phyloP scores from a whole-genome alignment of 2,329 filamentous ascomycete species.

The Dendryphion nanum region DNA sequence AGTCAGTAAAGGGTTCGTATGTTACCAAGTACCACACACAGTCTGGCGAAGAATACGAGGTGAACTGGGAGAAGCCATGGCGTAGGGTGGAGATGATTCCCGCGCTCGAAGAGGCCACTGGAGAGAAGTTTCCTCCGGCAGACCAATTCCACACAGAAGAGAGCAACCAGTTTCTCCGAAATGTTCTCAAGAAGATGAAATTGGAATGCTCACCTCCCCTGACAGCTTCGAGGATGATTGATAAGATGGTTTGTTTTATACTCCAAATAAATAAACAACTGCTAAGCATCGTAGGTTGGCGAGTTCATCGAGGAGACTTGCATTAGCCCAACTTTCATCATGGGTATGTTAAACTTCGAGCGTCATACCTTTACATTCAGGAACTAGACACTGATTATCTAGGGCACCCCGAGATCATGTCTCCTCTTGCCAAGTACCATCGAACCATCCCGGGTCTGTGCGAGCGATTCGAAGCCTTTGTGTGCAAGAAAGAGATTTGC shows the following conservation, averaged over 20 bases:
- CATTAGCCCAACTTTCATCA: conserved; percentile 90
- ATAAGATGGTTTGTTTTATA: conserved; percentile 82
- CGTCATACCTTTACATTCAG: too few species aligned
- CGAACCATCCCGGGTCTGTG: conserved; percentile 81
- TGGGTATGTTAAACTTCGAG: too few species aligned
- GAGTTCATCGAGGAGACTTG: conserved; percentile 95
- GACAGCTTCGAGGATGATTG: conserved; percentile 94
- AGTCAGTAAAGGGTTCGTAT: conserved; percentile 82
- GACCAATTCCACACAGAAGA: conserved; percentile 87
- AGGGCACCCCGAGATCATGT: conserved; percentile 87
- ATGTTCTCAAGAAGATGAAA: conserved; percentile 80
- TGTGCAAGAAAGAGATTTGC: conserved; percentile 94
- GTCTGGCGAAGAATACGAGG: conserved; percentile 78
- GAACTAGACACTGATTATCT: too few species aligned
- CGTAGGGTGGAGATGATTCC: conserved; percentile 93
- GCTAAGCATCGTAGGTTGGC: conserved; percentile 57
- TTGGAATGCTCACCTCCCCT: conserved; percentile 86
- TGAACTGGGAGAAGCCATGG: conserved; percentile 98
- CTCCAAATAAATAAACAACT: background rate
- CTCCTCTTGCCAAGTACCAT: conserved; percentile 93
- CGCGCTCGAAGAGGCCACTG: conserved; percentile 81
- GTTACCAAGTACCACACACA: conserved; percentile 84
- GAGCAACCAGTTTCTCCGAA: conserved; percentile 77
- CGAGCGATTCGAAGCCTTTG: conserved; percentile 96
- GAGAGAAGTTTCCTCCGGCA: conserved; percentile 89